Percentiles rank a stretch among this genome's conserved stretches.
Conservation (phyloP, 495 filamentous ascomycete species). For the Penicillium tannophilum region DNA sequence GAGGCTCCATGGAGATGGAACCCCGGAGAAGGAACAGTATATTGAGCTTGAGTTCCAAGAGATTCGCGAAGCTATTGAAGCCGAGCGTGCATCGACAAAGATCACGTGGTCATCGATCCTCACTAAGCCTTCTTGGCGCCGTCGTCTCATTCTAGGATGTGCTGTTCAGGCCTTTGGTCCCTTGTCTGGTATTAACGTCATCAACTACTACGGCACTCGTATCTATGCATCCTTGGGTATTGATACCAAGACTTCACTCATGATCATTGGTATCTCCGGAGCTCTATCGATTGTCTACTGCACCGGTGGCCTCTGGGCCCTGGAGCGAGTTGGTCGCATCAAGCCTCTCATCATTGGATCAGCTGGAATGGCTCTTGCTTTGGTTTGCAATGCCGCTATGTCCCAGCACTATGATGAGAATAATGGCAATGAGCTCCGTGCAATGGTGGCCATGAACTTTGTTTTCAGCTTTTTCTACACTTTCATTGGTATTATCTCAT, state of each 20-base stretch:
- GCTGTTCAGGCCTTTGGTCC: slow-evolving; percentile 57
- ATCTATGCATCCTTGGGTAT: slow-evolving; percentile 52
- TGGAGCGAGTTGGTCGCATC: slow-evolving; percentile 54
- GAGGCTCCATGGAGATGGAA: slow-evolving; percentile 39
- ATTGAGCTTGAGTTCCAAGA: slow-evolving; percentile 48
- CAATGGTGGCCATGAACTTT: slow-evolving; percentile 59
- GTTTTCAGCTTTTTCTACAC: slow-evolving; percentile 60
- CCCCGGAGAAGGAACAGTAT: slow-evolving; percentile 43
- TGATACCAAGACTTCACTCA: slow-evolving; percentile 46
- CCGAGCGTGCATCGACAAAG: slow-evolving; percentile 36
- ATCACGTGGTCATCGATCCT: slow-evolving; percentile 45
- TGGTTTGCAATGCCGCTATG: slow-evolving; percentile 52
- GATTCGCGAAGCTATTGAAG: slow-evolving; percentile 46
- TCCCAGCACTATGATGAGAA: slow-evolving; percentile 32
- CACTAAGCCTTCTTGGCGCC: slow-evolving; percentile 44
- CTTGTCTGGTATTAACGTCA: slow-evolving; percentile 53
- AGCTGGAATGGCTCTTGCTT: slow-evolving; percentile 50
- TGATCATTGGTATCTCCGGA: slow-evolving; percentile 55
- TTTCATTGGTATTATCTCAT: slow-evolving; percentile 54
- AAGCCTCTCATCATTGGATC: slow-evolving; percentile 54
- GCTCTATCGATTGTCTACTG: slow-evolving; percentile 51
- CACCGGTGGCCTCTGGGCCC: slow-evolving; percentile 49
- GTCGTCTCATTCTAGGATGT: slow-evolving; percentile 54
- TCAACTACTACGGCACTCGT: slow-evolving; percentile 52
- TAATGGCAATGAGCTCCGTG: slow-evolving; percentile 45